phyloP scores from a whole-genome alignment of 352 stramenopile genomes.

The Phytophthora sojae region DNA sequence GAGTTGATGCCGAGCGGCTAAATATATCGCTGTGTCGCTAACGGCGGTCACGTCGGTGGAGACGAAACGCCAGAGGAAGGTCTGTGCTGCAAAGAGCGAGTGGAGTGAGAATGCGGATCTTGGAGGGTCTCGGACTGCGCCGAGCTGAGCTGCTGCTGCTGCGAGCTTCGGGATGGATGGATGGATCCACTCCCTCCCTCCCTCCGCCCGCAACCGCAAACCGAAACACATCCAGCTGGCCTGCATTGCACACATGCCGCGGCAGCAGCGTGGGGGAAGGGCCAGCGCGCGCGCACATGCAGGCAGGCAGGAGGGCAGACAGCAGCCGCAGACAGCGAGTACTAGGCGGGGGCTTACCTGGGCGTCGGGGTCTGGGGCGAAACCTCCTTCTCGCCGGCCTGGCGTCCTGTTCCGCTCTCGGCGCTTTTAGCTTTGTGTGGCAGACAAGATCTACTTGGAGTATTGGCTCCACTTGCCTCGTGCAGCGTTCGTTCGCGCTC shows the following conservation, averaged over 20 bases:
- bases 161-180: constrained; percentile 33
- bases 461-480: constrained; percentile 23
- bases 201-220: constrained; percentile 29
- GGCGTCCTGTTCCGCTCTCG: constrained; percentile 34
- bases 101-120: constrained; percentile 39
- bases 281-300: background rate
- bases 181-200: constrained; percentile 37
- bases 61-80: constrained; percentile 28
- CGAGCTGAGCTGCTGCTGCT: constrained; percentile 5
- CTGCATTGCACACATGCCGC: constrained; percentile 29
- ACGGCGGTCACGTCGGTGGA: constrained; percentile 26
- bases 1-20: constrained; percentile 20
- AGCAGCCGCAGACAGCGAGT: background rate
- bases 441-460: constrained; percentile 32
- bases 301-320: constrained; percentile 1
- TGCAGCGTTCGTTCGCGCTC: constrained; percentile 24
- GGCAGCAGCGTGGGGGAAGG: background rate
- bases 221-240: constrained; percentile 36
- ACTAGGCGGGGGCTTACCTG: constrained; percentile 25
- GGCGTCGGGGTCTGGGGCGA: constrained; percentile 19
- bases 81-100: constrained; percentile 29
- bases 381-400: constrained; percentile 16
- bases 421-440: constrained; percentile 41
- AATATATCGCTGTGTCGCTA: constrained; percentile 36
- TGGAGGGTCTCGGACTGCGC: constrained; percentile 32